These are phyloP conservation scores for Ganoderma meredithae DNA, from an alignment of 1,284 basidiomycete species.

Conservation along the genomic window DNA sequence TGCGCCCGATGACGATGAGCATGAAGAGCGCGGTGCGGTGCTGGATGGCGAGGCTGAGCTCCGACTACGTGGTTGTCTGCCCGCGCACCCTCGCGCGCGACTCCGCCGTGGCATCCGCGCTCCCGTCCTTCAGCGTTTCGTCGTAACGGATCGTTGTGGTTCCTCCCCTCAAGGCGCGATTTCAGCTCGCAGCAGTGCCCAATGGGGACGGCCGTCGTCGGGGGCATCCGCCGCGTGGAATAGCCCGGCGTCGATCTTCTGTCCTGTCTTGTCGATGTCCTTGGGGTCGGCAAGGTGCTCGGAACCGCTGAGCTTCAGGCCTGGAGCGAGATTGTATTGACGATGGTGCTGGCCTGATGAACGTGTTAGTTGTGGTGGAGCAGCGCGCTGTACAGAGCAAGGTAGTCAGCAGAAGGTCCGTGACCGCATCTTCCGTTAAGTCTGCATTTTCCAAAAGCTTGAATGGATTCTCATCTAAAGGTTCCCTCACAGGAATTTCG, in stretches of 20 bases:
- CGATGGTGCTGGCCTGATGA: too few relatives aligned
- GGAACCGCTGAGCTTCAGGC: too few relatives aligned
- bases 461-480: too few relatives aligned
- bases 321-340: too few relatives aligned
- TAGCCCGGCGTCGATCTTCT: not conserved
- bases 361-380: too few relatives aligned
- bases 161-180: not conserved
- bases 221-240: not conserved
- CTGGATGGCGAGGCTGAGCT: slow-evolving; percentile 15
- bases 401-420: too few relatives aligned
- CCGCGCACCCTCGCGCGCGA: slow-evolving; percentile 13
- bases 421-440: too few relatives aligned
- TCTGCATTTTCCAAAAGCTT: too few relatives aligned
- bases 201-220: not conserved
- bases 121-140: not conserved
- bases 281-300: too few relatives aligned
- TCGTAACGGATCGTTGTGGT: not conserved
- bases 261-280: not conserved
- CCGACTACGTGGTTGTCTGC: slow-evolving; percentile 19
- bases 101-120: too few relatives aligned
- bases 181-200: not conserved
- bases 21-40: slow-evolving; percentile 23
- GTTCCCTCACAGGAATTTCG: too few relatives aligned
- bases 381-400: too few relatives aligned
- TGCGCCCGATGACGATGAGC: slow-evolving; percentile 22